phyloP scores from a whole-genome alignment of 2,329 filamentous ascomycete species.

The Exserohilum rostratum region DNA sequence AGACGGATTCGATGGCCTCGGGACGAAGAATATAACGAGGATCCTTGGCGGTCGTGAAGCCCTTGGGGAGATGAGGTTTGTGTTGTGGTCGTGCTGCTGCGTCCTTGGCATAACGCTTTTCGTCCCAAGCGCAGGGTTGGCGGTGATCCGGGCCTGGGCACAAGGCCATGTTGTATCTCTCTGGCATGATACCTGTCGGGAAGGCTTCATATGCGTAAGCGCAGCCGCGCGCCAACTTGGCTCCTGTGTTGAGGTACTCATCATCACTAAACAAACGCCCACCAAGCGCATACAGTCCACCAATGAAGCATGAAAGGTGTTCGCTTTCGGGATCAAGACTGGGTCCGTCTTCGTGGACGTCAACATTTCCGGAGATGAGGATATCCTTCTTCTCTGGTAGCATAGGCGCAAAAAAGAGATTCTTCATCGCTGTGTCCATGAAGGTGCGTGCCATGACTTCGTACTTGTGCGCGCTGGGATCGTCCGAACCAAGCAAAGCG shows the following conservation, averaged over 20 bases:
- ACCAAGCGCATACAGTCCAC: slow-evolving; percentile 66
- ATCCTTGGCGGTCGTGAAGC: slow-evolving; percentile 52
- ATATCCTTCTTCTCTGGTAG: slow-evolving; percentile 38
- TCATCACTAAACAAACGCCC: slow-evolving; percentile 61
- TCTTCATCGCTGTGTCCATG: slow-evolving; percentile 53
- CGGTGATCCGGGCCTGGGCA: slow-evolving; percentile 47
- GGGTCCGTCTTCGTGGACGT: slow-evolving; percentile 18
- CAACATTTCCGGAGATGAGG: slow-evolving; percentile 46
- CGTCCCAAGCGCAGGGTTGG: slow-evolving; percentile 57
- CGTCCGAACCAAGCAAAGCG: slow-evolving; percentile 48
- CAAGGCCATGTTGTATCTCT: slow-evolving; percentile 59
- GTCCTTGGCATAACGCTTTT: slow-evolving; percentile 40
- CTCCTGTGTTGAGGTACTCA: slow-evolving; percentile 60
- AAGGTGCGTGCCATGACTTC: slow-evolving; percentile 59
- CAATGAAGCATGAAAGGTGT: slow-evolving; percentile 66
- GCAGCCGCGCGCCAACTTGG: slow-evolving; percentile 65
- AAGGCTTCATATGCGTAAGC: slow-evolving; percentile 65
- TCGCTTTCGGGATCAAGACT: slow-evolving; percentile 57
- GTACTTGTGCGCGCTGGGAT: slow-evolving; percentile 57
- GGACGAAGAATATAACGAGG: slow-evolving; percentile 56
- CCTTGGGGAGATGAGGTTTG: slow-evolving; percentile 50
- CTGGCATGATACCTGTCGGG: slow-evolving; percentile 65
- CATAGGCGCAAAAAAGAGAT: slow-evolving; percentile 58
- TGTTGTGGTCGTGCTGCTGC: slow-evolving; percentile 22
- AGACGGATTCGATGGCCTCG: slow-evolving; percentile 66